Evolutionary conservation across 129 eudicot genomes (phyloP).

Genomic region (Centaurea solstitialis): DNA sequence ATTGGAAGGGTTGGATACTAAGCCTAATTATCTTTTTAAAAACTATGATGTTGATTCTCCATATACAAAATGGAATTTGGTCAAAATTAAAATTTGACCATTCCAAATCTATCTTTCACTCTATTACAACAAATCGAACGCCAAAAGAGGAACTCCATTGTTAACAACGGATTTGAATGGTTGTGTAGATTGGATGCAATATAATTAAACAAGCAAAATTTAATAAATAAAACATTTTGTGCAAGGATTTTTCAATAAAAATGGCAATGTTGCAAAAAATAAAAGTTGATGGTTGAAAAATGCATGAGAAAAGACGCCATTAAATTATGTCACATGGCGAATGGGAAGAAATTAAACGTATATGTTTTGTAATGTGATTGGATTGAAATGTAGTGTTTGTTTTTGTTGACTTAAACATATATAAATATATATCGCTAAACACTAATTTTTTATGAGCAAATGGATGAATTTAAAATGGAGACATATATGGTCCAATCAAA

Average conservation of each 20-base stretch:
- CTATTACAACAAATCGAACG: background rate
- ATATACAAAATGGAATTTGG: too few species aligned
- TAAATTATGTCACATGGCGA: constrained; percentile 1
- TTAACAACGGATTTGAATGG: background rate
- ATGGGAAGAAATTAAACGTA: background rate
- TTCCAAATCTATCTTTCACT: background rate
- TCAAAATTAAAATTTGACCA: too few species aligned
- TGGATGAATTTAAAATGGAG: background rate
- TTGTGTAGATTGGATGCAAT: too few species aligned
- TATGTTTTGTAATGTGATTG: background rate
- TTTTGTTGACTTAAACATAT: constrained; percentile 17
- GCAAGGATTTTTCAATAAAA: too few species aligned
- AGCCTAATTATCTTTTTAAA: too few species aligned
- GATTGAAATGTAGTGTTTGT: constrained; percentile 17
- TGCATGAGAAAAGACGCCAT: background rate
- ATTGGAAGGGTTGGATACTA: too few species aligned
- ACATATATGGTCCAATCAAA: background rate
- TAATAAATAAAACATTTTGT: too few species aligned
- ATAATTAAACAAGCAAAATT: too few species aligned
- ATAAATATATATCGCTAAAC: background rate
- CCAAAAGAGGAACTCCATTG: too few species aligned
- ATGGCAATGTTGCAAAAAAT: too few species aligned
- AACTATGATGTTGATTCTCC: too few species aligned
- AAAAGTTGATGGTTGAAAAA: background rate
- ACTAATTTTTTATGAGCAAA: background rate